Base-by-base conservation (phyloP, 257 asterid genomes). In the Lithospermum erythrorhizon region DNA sequence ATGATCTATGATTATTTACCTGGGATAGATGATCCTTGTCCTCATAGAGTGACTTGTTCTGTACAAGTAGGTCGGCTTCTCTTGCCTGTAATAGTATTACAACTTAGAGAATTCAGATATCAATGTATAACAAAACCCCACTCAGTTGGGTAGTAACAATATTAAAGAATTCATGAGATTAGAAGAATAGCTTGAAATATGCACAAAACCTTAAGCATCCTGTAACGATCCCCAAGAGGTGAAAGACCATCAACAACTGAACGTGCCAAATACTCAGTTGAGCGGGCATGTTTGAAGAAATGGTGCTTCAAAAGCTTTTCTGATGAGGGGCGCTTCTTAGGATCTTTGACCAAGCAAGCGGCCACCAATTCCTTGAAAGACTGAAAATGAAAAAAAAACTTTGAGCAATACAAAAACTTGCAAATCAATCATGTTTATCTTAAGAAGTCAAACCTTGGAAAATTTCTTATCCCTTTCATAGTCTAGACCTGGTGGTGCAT, bases 331-430 rank as follows among this genome's bases (percentile, higher is more conserved):
- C 97, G 97, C 79, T 93, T 93, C 75, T 88, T 93, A 17, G 99
- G 97, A 80, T 93, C 99, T 83, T 93, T 93, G 53, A 93, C 99
- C 79, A 93, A 82, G 87, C 99, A 93, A 65, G 99, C 87, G 73
- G 94, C 95, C 49, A 89, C 90, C 81, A 93, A 58, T 72, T 93
- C 97, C 79, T 73, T 93, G 82, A 93, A 93, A 61, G 96, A 83
- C 97, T 93, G 86, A 53, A 75, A 76, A 70, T 61, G 56, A 61
- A 0, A 64, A 57, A 22, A 53, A 53, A 63, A 71, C 49, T 9
- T 68, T 63, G 57, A 72, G 74, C 76, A 77, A 32, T 62, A 69
- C 55, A 67, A 59, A 65, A 49, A 25, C 59, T 22, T 65, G 32
- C 63, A 41, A 52, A 37, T 69, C 67, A 69, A 54, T 66, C 68